Evolutionary conservation across 495 filamentous ascomycete species (phyloP), one percentile per base, ranked within the genome.

Genomic region (Articulospora tetracladia): DNA sequence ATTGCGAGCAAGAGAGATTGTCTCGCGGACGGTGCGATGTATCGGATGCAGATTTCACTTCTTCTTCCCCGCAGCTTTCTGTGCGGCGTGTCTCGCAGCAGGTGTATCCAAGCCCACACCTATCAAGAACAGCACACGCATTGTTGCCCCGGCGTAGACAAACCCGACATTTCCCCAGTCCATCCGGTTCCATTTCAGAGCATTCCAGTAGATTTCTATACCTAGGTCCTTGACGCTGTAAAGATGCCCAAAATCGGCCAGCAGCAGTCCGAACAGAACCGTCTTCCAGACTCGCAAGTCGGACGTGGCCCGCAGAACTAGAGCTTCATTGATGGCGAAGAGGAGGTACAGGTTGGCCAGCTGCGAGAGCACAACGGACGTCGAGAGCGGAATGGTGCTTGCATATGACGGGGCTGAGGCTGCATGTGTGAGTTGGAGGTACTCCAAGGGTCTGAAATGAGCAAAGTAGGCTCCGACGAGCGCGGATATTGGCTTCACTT

Each of bases 231-330:
- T 66, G 20, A 89, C 70, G 8, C 79, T 79, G 65, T 82, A 85
- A 28, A 90, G 72, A 68, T 91, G 87, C 1, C 87, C 87, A 25
- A 89, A 66, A 68, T 91, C 87, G 17, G 83, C 87, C 3, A 90
- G 65, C 36, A 90, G 73, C 50, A 90, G 62, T 46, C 77, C 81
- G 51, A 85, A 72, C 1, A 90, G 69, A 3, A 91, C 70, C 8
- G 77, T 75, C 50, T 75, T 77, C 87, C 87, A 91, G 55, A 91
- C 86, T 4, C 73, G 71, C 6, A 85, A 59, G 67, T 90, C 83
- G 20, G 72, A 70, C 4, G 86, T 85, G 10, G 78, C 70, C 22
- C 87, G 85, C 54, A 91, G 74, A 15, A 90, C 80, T 17, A 90
- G 71, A 1, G 83, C 85, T 70, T 91, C 86, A 69, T 83, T 89